Evolutionary conservation across 164 flowering plant species (phyloP).

Genomic region (Nymphaea colorata): DNA sequence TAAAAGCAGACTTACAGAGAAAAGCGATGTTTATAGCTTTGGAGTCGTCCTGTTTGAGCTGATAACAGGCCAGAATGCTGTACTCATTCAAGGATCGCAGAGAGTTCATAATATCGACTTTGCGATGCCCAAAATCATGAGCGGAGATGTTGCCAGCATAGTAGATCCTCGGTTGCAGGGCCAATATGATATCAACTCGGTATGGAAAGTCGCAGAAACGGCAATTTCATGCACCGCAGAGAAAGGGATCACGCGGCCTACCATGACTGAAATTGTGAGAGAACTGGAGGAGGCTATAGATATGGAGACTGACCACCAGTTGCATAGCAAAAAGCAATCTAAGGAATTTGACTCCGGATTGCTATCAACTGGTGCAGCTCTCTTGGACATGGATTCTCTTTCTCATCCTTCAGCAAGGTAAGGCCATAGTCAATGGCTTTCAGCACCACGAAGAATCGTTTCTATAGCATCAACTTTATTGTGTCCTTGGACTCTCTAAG

Average conservation of each 20-base stretch:
- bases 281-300: conserved; percentile 11
- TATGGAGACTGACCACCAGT: background rate
- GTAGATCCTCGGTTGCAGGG: conserved; percentile 24
- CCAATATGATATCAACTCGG: conserved; percentile 12
- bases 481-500: too few species aligned
- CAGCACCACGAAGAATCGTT: too few species aligned
- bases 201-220: conserved; percentile 20
- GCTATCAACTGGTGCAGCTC: background rate
- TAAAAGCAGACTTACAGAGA: conserved; percentile 1
- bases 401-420: conserved; percentile 13
- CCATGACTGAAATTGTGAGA: conserved; percentile 26
- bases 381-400: background rate
- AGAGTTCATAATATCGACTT: conserved; percentile 15
- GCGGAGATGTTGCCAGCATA: conserved; percentile 15
- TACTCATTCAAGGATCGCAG: background rate
- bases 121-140: conserved; percentile 8
- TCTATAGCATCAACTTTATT: too few species aligned
- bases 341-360: background rate
- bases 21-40: conserved; percentile 7
- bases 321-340: background rate
- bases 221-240: conserved; percentile 25
- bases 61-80: conserved; percentile 2
- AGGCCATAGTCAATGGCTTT: too few species aligned
- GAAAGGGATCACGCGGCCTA: conserved; percentile 14
- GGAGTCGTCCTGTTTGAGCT: conserved; percentile 6